These are phyloP conservation scores for Penicillium paxilli DNA, from an alignment of 495 filamentous ascomycete genomes.

Conservation along the genomic window DNA sequence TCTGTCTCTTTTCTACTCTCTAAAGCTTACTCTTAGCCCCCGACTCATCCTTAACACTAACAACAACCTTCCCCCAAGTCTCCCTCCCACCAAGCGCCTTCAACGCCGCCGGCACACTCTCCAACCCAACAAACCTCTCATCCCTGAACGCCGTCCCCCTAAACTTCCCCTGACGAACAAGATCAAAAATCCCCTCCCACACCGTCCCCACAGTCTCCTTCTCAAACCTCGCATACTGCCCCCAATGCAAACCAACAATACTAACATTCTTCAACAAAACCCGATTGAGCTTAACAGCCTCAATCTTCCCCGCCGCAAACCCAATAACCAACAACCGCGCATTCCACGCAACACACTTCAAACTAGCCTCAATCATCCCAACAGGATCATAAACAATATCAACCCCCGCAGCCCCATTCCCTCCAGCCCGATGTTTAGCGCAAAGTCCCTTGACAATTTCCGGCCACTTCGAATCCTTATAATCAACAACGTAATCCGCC, in stretches of 20 bases:
- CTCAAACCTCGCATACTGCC: slow-evolving; percentile 74
- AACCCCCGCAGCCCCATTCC: slow-evolving; percentile 66
- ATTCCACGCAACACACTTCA: slow-evolving; percentile 92
- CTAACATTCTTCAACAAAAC: slow-evolving; percentile 93
- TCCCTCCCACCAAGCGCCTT: slow-evolving; percentile 73
- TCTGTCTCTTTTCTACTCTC: background rate
- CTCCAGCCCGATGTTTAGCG: slow-evolving; percentile 49
- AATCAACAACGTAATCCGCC: slow-evolving; percentile 81
- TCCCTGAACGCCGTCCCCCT: slow-evolving; percentile 79
- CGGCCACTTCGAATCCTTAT: slow-evolving; percentile 70
- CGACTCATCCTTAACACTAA: slow-evolving; percentile 73
- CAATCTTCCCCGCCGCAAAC: slow-evolving; percentile 85
- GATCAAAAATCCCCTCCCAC: slow-evolving; percentile 77
- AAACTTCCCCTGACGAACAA: slow-evolving; percentile 79
- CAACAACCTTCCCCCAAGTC: slow-evolving; percentile 96
- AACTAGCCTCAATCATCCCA: slow-evolving; percentile 76
- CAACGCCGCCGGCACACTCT: slow-evolving; percentile 75
- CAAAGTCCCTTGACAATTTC: slow-evolving; percentile 72
- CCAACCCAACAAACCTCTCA: slow-evolving; percentile 77
- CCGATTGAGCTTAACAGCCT: slow-evolving; percentile 89
- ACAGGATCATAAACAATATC: slow-evolving; percentile 93
- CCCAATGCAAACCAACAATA: slow-evolving; percentile 90
- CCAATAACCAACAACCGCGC: slow-evolving; percentile 84
- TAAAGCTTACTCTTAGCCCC: slow-evolving; percentile 53
- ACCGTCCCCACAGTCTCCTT: slow-evolving; percentile 67